phyloP scores from a whole-genome alignment of 2,329 filamentous ascomycete genomes.

The Colletotrichum kahawae region DNA sequence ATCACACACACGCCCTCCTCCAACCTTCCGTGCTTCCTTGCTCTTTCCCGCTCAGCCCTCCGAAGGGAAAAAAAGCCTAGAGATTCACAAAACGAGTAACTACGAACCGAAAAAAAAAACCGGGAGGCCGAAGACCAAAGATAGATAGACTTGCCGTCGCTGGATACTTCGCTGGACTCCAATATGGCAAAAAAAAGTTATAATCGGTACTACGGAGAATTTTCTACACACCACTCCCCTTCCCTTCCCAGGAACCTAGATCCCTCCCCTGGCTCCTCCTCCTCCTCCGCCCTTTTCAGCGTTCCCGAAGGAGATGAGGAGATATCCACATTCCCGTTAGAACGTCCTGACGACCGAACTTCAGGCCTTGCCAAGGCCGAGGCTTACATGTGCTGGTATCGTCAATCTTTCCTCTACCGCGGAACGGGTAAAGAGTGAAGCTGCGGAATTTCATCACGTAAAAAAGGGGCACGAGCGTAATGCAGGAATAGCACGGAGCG shows the following conservation, averaged over 20 bases:
- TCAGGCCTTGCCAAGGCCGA: slow-evolving; percentile 16
- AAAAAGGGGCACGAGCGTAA: not conserved
- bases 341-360: not conserved
- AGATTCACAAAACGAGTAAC: not conserved
- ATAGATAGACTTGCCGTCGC: not conserved
- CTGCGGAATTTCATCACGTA: not conserved
- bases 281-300: not conserved
- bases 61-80: not conserved
- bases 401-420: not conserved
- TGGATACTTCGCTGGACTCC: not conserved
- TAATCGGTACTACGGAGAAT: not conserved
- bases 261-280: not conserved
- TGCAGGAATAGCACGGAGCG: not conserved
- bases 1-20: not conserved
- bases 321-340: not conserved
- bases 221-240: not conserved
- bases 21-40: not conserved
- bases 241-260: not conserved
- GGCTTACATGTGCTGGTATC: not conserved
- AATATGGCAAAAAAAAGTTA: not conserved
- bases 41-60: not conserved
- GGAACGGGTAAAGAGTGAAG: not conserved
- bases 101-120: not conserved
- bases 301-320: not conserved
- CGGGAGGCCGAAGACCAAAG: not conserved